Base-by-base conservation (phyloP, 2,329 filamentous ascomycete species). In the Phyllosticta citriasiana region DNA sequence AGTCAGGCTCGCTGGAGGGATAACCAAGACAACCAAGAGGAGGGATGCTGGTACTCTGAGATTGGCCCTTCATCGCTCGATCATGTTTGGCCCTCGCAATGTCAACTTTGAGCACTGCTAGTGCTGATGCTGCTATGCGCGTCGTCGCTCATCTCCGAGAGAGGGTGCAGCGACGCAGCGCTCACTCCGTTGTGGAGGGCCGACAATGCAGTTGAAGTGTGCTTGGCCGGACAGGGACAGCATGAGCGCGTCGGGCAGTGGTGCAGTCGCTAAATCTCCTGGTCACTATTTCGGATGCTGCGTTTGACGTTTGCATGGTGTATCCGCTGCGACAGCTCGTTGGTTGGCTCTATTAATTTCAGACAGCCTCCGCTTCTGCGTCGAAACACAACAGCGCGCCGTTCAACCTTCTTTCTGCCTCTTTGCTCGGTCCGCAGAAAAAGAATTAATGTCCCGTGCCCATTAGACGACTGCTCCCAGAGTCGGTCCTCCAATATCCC, bases 271-370 rank as follows among this genome's bases (percentile, higher is more conserved):
- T 40, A 40, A 40, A 16, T 14, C 33, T 12, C 6, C 33, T 40
- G 12, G 33, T 12, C 33, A 40, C 33, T 40, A 40, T 40, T 40
- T 40, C 9, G 33, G 33, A 40, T 40, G 33, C 33, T 40, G 33
- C 33, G 33, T 40, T 40, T 40, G 33, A 40, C 33, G 33, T 40
- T 40, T 40, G 14, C 33, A 40, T 40, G 33, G 33, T 40, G 9
- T 40, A 40, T 40, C 33, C 33, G 33, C 33, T 40, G 33, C 33
- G 33, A 40, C 33, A 40, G 33, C 33, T 40, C 33, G 86, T 40
- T 40, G 33, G 33, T 40, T 40, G 33, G 33, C 33, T 40, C 33
- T 40, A 40, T 40, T 40, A 40, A 40, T 40, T 40, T 40, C 33
- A 40, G 33, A 40, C 33, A 40, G 33, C 33, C 33, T 40, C 33